Evolutionary conservation across 192 early-diverging fungal genomes (phyloP).

Genomic region (Coemansia sp.): DNA sequence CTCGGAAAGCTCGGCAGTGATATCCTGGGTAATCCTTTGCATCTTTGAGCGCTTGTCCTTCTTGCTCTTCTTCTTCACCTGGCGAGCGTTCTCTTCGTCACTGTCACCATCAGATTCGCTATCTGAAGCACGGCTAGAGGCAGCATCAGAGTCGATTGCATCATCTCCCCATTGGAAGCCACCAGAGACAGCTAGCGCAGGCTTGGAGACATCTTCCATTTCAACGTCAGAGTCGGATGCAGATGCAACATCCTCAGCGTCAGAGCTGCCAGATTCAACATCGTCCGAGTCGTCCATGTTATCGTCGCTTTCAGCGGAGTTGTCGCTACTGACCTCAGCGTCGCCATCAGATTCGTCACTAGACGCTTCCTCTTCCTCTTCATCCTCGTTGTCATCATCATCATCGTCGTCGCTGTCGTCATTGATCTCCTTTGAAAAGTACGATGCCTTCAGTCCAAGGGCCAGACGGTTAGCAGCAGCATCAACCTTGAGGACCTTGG

Average conservation of each 20-base stretch:
- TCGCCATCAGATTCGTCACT: slow-evolving; percentile 18
- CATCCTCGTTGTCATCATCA: slow-evolving; percentile 30
- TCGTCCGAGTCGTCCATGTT: slow-evolving; percentile 13
- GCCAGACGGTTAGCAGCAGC: slow-evolving; percentile 62
- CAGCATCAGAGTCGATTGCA: slow-evolving; percentile 9
- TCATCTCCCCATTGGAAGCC: slow-evolving; percentile 55
- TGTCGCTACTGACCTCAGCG: slow-evolving; percentile 18
- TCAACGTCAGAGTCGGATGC: slow-evolving; percentile 5
- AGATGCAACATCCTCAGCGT: slow-evolving; percentile 1
- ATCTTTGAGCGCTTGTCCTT: slow-evolving; percentile 62
- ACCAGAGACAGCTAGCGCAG: slow-evolving; percentile 35
- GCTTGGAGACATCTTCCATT: slow-evolving; percentile 15
- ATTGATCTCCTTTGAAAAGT: slow-evolving; percentile 64
- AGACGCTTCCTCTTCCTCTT: slow-evolving; percentile 32
- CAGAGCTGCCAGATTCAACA: slow-evolving; percentile 20
- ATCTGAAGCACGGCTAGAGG: slow-evolving; percentile 6
- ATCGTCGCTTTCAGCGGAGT: slow-evolving; percentile 19
- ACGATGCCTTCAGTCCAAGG: slow-evolving; percentile 82
- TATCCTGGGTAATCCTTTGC: slow-evolving; percentile 62
- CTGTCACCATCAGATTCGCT: slow-evolving; percentile 18
- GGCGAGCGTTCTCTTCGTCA: slow-evolving; percentile 29
- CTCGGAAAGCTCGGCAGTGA: slow-evolving; percentile 64
- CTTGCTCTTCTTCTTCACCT: slow-evolving; percentile 24
- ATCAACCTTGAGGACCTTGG: slow-evolving; percentile 74
- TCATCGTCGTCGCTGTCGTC: slow-evolving; percentile 39